These are phyloP conservation scores for Saraca asoca DNA, from an alignment of 331 rosid genomes.

Conservation along the genomic window DNA sequence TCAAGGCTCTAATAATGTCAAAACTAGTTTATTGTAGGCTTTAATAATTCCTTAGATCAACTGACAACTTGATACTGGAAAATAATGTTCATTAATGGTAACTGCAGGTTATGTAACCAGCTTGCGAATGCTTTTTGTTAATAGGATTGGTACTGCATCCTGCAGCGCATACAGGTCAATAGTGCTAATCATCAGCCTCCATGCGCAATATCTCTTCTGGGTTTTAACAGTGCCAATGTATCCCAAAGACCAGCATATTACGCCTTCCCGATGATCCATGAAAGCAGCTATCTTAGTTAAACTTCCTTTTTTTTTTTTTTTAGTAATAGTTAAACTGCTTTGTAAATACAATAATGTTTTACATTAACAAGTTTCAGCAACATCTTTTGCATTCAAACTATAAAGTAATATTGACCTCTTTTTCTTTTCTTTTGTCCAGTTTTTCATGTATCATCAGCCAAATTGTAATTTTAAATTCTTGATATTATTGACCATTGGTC, in stretches of 20 bases:
- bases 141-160: not conserved
- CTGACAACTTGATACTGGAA: not conserved
- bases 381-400: not conserved
- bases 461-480: not conserved
- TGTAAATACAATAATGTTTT: not conserved
- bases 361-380: not conserved
- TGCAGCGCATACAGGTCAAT: not conserved
- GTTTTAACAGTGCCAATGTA: not conserved
- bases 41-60: not conserved
- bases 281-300: not conserved
- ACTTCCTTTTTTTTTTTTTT: not conserved
- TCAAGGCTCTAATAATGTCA: not conserved
- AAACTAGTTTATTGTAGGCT: too few species aligned
- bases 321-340: too few species aligned
- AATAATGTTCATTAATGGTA: not conserved
- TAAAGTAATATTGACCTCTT: not conserved
- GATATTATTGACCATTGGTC: not conserved
- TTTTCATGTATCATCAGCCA: not conserved
- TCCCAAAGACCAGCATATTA: too few species aligned
- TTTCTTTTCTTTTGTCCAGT: not conserved
- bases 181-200: not conserved
- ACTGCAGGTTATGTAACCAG: not conserved
- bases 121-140: not conserved
- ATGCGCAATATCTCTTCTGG: not conserved
- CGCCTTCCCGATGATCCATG: constrained; percentile 3